These are phyloP conservation scores for Neltuma alba DNA, from an alignment of 306 rosid genomes.

Conservation along the genomic window DNA sequence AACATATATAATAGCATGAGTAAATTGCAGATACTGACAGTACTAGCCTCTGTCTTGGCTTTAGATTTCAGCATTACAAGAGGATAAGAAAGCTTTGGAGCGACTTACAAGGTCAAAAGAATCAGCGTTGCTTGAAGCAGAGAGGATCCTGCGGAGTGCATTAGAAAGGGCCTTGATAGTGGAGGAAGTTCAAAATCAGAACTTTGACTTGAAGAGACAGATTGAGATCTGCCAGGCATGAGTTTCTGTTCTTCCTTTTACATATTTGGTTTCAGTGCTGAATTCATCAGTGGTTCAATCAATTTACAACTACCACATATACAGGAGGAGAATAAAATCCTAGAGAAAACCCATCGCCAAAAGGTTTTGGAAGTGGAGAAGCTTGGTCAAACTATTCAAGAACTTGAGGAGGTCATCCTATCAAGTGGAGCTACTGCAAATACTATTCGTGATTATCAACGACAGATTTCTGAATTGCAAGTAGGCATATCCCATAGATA, in stretches of 20 bases:
- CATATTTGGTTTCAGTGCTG: background rate
- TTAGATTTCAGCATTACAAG: conserved; percentile 75
- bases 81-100: conserved; percentile 88
- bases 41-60: conserved; percentile 16
- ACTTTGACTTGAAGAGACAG: conserved; percentile 93
- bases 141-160: conserved; percentile 81
- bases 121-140: conserved; percentile 87
- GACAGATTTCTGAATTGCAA: conserved; percentile 70
- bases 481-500: conserved; percentile 44
- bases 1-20: background rate
- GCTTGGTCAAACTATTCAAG: conserved; percentile 86
- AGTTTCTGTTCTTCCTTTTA: conserved; percentile 29
- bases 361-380: conserved; percentile 89
- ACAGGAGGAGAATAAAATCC: conserved; percentile 94
- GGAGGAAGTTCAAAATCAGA: conserved; percentile 95
- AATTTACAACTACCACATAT: conserved; percentile 30
- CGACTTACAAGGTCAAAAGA: conserved; percentile 86
- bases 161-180: conserved; percentile 93
- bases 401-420: conserved; percentile 86
- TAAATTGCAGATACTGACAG: conserved; percentile 11
- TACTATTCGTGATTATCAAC: conserved; percentile 69
- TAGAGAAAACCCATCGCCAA: conserved; percentile 87
- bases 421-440: conserved; percentile 79
- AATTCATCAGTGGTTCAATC: conserved; percentile 8
- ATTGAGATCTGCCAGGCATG: conserved; percentile 94